Conservation (phyloP, 2,329 filamentous ascomycete species). For the Microdochium bolleyi region DNA sequence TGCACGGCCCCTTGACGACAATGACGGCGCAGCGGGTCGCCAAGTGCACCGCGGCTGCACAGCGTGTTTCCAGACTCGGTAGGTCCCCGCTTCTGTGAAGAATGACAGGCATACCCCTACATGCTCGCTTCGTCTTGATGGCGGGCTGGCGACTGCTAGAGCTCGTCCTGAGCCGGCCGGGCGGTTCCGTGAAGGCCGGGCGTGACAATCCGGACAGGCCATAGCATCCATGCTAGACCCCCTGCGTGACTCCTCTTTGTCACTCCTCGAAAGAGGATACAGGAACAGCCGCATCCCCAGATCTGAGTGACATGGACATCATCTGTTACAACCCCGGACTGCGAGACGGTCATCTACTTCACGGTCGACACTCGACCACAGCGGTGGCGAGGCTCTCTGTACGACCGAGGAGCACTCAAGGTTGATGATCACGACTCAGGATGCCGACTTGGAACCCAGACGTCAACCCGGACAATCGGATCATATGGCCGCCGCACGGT, state of each 20-base stretch:
- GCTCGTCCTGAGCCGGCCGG: not conserved
- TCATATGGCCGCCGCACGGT: not conserved
- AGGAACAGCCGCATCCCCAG: not conserved
- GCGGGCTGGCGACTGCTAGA: not conserved
- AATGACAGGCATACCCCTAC: not conserved
- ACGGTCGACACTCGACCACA: not conserved
- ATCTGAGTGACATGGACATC: not conserved
- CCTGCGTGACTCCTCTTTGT: not conserved
- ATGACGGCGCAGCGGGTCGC: not conserved
- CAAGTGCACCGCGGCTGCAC: not conserved
- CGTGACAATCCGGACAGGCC: not conserved
- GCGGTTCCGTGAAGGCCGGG: not conserved
- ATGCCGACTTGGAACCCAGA: not conserved
- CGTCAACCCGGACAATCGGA: not conserved
- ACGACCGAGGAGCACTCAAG: not conserved
- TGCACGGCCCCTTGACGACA: too few species aligned
- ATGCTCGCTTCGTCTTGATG: not conserved
- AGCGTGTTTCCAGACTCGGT: not conserved
- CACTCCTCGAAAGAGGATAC: not conserved
- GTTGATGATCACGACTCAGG: not conserved
- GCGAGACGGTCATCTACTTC: not conserved
- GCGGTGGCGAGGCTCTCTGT: not conserved
- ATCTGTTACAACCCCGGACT: not conserved
- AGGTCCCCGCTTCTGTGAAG: not conserved
- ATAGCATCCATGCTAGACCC: not conserved